phyloP scores from a whole-genome alignment of 2,329 filamentous ascomycete species.

The Proliferodiscus dingleyae region DNA sequence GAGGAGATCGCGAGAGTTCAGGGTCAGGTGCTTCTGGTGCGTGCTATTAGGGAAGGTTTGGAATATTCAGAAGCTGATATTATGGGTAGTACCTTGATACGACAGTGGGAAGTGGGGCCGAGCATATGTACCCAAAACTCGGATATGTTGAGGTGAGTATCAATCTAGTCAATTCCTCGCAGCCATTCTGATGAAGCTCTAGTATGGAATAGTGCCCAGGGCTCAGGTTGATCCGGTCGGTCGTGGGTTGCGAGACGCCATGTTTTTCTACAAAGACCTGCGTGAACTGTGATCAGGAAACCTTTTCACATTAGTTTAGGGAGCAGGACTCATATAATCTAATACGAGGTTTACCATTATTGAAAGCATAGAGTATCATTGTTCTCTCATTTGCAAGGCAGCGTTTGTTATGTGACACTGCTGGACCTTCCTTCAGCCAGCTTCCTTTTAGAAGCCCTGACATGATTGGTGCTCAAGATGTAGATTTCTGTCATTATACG shows the following conservation, averaged over 20 bases:
- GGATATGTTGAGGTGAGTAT: slow-evolving; percentile 45
- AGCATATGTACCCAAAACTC: slow-evolving; percentile 49
- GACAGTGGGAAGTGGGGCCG: slow-evolving; percentile 47
- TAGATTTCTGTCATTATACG: no score
- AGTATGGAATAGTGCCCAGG: slow-evolving; percentile 46
- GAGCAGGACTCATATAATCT: neutral
- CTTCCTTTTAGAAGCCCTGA: no score
- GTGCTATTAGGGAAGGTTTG: slow-evolving; percentile 25
- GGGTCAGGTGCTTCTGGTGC: slow-evolving; percentile 49
- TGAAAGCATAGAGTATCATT: no score
- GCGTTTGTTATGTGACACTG: no score
- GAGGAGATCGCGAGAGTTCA: slow-evolving; percentile 47
- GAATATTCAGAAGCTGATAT: neutral
- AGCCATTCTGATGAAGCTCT: neutral
- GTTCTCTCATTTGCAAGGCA: no score
- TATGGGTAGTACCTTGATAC: slow-evolving; percentile 40
- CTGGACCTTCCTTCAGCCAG: no score
- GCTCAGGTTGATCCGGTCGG: slow-evolving; percentile 45
- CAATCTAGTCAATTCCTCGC: neutral
- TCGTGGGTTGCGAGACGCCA: slow-evolving; percentile 45
- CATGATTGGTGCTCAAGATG: no score
- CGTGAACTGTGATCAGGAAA: no score
- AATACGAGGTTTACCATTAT: neutral
- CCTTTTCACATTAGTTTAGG: neutral
- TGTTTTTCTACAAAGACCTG: slow-evolving; percentile 57